Evolutionary conservation across 129 eudicot genomes (phyloP).

Genomic region (Escallonia rubra): DNA sequence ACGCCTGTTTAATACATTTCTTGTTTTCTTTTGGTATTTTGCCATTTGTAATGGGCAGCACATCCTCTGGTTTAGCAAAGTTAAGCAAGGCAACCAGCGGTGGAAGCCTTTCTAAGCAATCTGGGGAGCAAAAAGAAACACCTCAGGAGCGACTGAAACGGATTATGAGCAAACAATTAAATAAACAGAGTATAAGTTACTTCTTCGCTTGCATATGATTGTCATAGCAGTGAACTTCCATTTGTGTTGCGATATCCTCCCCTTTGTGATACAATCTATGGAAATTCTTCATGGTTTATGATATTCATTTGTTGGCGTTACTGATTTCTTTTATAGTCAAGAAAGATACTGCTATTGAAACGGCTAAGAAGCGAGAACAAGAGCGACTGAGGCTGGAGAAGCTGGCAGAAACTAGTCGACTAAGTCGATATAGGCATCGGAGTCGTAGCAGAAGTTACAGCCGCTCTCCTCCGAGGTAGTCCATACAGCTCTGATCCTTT

Average conservation of each 20-base stretch:
- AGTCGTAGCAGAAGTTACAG: constrained; percentile 89
- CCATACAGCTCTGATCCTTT: neutral
- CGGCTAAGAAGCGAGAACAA: constrained; percentile 93
- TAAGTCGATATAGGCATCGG: constrained; percentile 55
- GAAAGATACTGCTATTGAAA: constrained; percentile 87
- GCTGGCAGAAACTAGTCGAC: constrained; percentile 77
- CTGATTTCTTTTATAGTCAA: constrained; percentile 48
- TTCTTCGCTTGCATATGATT: neutral
- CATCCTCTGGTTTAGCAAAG: constrained; percentile 81
- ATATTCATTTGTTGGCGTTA: constrained; percentile 3
- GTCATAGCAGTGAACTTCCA: neutral
- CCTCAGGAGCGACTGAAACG: constrained; percentile 97
- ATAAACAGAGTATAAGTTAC: constrained; percentile 68
- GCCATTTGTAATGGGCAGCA: constrained; percentile 37
- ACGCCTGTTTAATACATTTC: neutral
- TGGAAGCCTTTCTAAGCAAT: constrained; percentile 55
- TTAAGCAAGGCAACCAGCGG: constrained; percentile 69
- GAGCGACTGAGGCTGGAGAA: constrained; percentile 85
- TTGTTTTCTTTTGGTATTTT: constrained; percentile 7
- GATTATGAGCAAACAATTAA: constrained; percentile 93
- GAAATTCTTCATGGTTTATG: neutral
- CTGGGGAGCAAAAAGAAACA: constrained; percentile 92
- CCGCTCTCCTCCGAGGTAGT: constrained; percentile 82
- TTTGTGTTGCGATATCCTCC: neutral
- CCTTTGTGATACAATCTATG: constrained; percentile 1